A percentile compares a stretch with the other conserved stretches of the same genome.
Conservation (phyloP, 306 rosid species). For the Prunus davidiana region DNA sequence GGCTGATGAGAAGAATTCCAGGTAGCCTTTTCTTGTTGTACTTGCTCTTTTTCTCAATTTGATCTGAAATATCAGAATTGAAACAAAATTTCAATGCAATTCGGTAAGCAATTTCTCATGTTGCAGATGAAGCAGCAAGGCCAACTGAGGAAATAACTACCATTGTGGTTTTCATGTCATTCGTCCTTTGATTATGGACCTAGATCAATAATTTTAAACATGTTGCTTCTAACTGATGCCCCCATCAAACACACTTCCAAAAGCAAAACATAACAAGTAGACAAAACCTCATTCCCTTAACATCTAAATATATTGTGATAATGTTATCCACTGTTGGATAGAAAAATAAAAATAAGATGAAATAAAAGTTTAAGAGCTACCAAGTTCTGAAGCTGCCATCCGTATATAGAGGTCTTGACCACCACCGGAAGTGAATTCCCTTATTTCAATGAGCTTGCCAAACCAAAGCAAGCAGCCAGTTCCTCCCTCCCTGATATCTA, state of each 20-base stretch:
- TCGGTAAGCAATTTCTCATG: neutral
- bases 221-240: no score
- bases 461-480: slow-evolving; percentile 46
- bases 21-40: neutral
- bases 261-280: no score
- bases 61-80: neutral
- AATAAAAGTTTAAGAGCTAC: neutral
- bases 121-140: neutral
- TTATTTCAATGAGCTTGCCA: slow-evolving; percentile 28
- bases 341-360: neutral
- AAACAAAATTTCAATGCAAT: neutral
- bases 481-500: slow-evolving; percentile 2
- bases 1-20: neutral
- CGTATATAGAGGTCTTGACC: slow-evolving; percentile 16
- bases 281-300: neutral
- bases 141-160: neutral
- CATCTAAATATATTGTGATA: neutral
- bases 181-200: no score
- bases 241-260: no score
- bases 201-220: no score
- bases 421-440: neutral
- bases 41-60: neutral
- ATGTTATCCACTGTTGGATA: neutral
- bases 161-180: neutral
- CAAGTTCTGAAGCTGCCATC: slow-evolving; percentile 9